Evolutionary conservation across 83 land plant genomes (phyloP).

Genomic region (Larix sibirica): DNA sequence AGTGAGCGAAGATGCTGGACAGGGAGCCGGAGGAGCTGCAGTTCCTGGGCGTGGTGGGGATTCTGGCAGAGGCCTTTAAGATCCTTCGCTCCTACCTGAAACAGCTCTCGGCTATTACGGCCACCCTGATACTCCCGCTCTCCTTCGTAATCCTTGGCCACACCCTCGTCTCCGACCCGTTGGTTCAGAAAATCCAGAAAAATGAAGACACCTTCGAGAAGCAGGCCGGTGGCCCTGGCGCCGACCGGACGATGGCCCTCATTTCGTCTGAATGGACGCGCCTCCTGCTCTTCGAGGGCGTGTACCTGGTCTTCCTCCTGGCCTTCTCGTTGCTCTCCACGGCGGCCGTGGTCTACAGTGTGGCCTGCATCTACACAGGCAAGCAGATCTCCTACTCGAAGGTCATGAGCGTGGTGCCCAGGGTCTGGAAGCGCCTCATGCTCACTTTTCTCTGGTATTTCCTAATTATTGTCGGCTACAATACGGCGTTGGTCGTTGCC

Average conservation of each 20-base stretch:
- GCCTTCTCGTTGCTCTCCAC: constrained; percentile 53
- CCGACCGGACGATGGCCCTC: constrained; percentile 15
- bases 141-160: constrained; percentile 30
- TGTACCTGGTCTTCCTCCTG: constrained; percentile 35
- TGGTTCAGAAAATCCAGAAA: constrained; percentile 19
- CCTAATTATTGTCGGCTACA: constrained; percentile 23
- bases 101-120: constrained; percentile 15
- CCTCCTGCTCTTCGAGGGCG: constrained; percentile 14
- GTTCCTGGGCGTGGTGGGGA: not conserved
- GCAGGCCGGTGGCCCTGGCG: constrained; percentile 6
- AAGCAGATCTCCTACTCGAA: constrained; percentile 24
- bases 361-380: constrained; percentile 56
- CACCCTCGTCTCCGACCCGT: constrained; percentile 31
- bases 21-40: constrained; percentile 26
- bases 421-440: constrained; percentile 51
- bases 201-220: constrained; percentile 20
- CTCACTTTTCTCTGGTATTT: constrained; percentile 45
- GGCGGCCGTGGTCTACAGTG: constrained; percentile 49
- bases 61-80: constrained; percentile 21
- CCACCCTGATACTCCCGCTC: constrained; percentile 25
- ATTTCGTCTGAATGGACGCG: constrained; percentile 17
- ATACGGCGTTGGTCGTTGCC: constrained; percentile 13
- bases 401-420: constrained; percentile 44
- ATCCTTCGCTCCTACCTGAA: constrained; percentile 7
- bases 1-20: constrained; percentile 13